Conservation (phyloP, 2,329 filamentous ascomycete genomes). For the Colletotrichum liriopes region DNA sequence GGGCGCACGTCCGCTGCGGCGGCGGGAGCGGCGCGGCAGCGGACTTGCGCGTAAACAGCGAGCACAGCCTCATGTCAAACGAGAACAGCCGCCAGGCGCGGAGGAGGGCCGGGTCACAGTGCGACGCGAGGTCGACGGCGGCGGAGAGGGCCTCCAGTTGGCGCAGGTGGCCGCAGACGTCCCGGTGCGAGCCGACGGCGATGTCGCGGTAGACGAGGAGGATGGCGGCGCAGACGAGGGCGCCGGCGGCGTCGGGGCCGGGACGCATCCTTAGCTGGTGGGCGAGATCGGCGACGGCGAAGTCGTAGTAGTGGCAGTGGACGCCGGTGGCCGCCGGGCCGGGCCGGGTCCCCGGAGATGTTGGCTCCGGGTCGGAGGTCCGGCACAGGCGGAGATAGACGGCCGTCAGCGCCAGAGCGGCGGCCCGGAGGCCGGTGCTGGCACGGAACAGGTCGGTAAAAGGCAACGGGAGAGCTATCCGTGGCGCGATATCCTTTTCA, state of each 20-base stretch:
- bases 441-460: background rate
- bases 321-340: no score
- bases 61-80: conserved; percentile 10
- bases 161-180: conserved; percentile 1
- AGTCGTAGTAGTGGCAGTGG: conserved; percentile 22
- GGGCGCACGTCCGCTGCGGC: background rate
- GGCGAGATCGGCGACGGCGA: conserved; percentile 11
- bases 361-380: background rate
- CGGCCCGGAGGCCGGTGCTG: conserved; percentile 4
- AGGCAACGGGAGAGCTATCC: background rate
- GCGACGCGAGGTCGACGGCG: background rate
- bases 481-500: conserved; percentile 2
- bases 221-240: background rate
- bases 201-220: conserved; percentile 16
- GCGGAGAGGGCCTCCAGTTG: background rate
- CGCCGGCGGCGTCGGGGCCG: background rate
- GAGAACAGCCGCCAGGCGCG: conserved; percentile 7
- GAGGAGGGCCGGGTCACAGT: conserved; percentile 1
- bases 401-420: conserved; percentile 6
- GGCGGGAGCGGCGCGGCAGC: background rate
- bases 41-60: conserved; percentile 8
- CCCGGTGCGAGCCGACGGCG: conserved; percentile 11
- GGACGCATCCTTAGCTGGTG: conserved; percentile 1
- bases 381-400: background rate
- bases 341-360: no score